Conservation (phyloP, 139 green algal species). For the Pleodorina starrii region DNA sequence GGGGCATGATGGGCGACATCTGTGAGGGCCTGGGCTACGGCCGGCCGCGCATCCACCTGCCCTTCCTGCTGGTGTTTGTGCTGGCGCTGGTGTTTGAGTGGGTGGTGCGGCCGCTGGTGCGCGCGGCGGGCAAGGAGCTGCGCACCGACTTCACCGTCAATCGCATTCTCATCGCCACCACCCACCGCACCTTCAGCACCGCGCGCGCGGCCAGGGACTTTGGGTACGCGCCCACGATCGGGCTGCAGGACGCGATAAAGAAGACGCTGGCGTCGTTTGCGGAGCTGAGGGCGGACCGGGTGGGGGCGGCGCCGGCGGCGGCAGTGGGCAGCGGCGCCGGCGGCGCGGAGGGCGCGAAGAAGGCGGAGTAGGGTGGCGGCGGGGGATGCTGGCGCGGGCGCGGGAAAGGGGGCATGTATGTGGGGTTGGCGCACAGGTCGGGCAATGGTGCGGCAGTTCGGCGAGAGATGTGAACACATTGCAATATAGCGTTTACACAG, state of each 20-base stretch:
- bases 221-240: slow-evolving; percentile 73
- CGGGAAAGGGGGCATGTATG: no score
- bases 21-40: slow-evolving; percentile 87
- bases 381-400: no score
- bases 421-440: no score
- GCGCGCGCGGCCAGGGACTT: slow-evolving; percentile 65
- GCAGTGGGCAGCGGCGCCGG: no score
- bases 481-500: no score
- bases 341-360: slow-evolving; percentile 1
- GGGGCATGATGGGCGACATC: slow-evolving; percentile 89
- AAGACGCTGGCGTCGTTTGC: slow-evolving; percentile 73
- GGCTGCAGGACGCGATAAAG: slow-evolving; percentile 71
- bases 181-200: slow-evolving; percentile 74
- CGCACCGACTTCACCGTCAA: slow-evolving; percentile 82
- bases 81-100: slow-evolving; percentile 85
- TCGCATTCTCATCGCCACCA: slow-evolving; percentile 72
- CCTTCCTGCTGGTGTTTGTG: slow-evolving; percentile 80
- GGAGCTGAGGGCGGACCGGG: slow-evolving; percentile 59
- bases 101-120: slow-evolving; percentile 74
- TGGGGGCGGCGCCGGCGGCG: background rate
- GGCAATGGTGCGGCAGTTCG: no score
- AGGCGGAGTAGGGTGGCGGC: slow-evolving; percentile 16
- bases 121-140: slow-evolving; percentile 62
- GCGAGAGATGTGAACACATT: no score
- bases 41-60: slow-evolving; percentile 74